Conservation (phyloP, 2,329 filamentous ascomycete species). For the Rachicladosporium sp. region DNA sequence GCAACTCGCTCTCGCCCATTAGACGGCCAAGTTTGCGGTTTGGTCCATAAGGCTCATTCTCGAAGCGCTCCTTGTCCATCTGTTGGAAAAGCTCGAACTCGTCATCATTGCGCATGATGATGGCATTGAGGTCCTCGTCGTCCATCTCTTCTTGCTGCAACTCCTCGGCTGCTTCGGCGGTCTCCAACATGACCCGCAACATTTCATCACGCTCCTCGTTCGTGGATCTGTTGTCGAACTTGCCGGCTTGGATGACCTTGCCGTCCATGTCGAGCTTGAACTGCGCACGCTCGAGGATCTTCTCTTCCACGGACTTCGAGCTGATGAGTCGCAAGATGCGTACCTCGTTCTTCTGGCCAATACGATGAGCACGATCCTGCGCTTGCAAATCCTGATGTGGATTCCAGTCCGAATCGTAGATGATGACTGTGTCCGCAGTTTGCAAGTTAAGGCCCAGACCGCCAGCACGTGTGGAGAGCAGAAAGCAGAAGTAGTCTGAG, state of each 20-base stretch:
- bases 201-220: constrained; percentile 97
- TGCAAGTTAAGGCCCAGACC: constrained; percentile 94
- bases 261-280: constrained; percentile 99
- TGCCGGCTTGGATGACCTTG: constrained; percentile 98
- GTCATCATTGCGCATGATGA: constrained; percentile 76
- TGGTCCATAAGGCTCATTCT: constrained; percentile 59
- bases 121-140: constrained; percentile 89
- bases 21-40: constrained; percentile 62
- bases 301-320: constrained; percentile 94
- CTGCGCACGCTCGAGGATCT: constrained; percentile 90
- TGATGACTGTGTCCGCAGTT: constrained; percentile 97
- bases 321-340: constrained; percentile 91
- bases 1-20: constrained; percentile 76
- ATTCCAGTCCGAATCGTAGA: constrained; percentile 99
- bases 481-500: constrained; percentile 93
- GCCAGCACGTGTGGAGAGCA: constrained; percentile 96
- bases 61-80: constrained; percentile 64
- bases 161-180: constrained; percentile 52
- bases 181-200: constrained; percentile 83
- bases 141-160: constrained; percentile 96
- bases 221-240: constrained; percentile 98
- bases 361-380: constrained; percentile 99
- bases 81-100: constrained; percentile 69
- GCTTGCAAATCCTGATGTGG: constrained; percentile 98
- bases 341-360: constrained; percentile 98